phyloP scores from a whole-genome alignment of 1,139 yeast genomes.

The Kodamaea fungicola region DNA sequence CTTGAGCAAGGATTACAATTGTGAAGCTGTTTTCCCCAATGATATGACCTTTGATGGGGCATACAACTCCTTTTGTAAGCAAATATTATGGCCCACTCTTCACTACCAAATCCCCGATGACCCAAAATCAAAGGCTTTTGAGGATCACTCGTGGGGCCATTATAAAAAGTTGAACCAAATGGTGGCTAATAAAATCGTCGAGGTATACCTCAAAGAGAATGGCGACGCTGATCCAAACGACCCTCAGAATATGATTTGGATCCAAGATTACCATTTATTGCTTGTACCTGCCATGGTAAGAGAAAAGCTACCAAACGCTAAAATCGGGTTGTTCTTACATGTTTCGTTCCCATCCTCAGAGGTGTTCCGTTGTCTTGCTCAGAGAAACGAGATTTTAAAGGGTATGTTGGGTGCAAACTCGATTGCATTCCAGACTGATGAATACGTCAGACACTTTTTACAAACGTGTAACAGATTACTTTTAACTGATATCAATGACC shows the following conservation, averaged over 20 bases:
- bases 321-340: constrained; percentile 88
- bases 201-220: constrained; percentile 50
- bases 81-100: constrained; percentile 93
- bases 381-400: constrained; percentile 67
- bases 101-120: constrained; percentile 97
- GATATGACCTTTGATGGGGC: constrained; percentile 87
- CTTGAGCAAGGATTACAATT: constrained; percentile 46
- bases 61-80: constrained; percentile 86
- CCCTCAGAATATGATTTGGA: constrained; percentile 65
- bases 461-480: constrained; percentile 86
- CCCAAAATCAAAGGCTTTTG: constrained; percentile 91
- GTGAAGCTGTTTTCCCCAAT: constrained; percentile 67
- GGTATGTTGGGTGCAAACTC: constrained; percentile 91
- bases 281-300: constrained; percentile 85
- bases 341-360: constrained; percentile 96
- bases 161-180: constrained; percentile 73
- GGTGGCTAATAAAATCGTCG: constrained; percentile 73
- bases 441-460: constrained; percentile 87
- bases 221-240: constrained; percentile 44
- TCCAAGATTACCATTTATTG: constrained; percentile 90
- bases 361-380: constrained; percentile 91
- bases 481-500: constrained; percentile 76
- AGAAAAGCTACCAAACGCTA: constrained; percentile 70
- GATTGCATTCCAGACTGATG: constrained; percentile 86
- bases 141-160: constrained; percentile 90